Evolutionary conservation across 768 basidiomycete genomes (phyloP), one percentile per base, ranked within the genome.

Genomic region (Suillus occidentalis): DNA sequence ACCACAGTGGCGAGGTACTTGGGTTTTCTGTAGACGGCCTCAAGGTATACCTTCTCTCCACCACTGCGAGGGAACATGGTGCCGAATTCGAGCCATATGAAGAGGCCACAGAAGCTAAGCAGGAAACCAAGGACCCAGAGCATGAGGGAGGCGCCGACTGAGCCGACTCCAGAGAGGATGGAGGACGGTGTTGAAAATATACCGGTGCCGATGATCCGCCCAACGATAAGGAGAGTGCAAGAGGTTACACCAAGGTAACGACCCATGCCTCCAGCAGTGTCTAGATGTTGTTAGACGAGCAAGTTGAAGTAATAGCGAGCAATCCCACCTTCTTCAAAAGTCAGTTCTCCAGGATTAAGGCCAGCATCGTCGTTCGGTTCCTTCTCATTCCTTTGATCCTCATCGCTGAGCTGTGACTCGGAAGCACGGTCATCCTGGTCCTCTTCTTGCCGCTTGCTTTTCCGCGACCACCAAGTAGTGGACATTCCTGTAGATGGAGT

Each of bases 161-260:
- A 86, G 14, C 83, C 83, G 0, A 87, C 87, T 0, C 84, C 83
- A 0, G 73, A 78, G 37, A 88, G 79, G 68, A 88, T 87, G 0
- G 83, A 84, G 0, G 85, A 86, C 0, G 87, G 87, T 0, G 86
- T 87, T 1, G 85, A 85, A 75, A 87, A 88, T 65, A 88, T 87
- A n/a, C 86, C 87, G 0, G 86, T 88, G 0, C 87, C 86, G 67
- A 87, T 86, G 64, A 88, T 85, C 31, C 81, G 79, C 0, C 86
- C 86, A 34, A 86, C 81, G 42, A 85, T 86, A 22, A 86, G 76
- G 67, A 87, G 79, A 0, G 85, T 87, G 65, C 85, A 87, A 52
- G 81, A 84, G 64, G 83, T 83, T 2, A 87, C 80, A 12, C 86
- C 85, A 0, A 86, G 75, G 69, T 87, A 85, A 47, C 86, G 80